Percentiles rank a stretch among this genome's conserved stretches.
These are phyloP conservation scores for Phytophthora constricta DNA, from an alignment of 352 stramenopile genomes.

Conservation along the genomic window DNA sequence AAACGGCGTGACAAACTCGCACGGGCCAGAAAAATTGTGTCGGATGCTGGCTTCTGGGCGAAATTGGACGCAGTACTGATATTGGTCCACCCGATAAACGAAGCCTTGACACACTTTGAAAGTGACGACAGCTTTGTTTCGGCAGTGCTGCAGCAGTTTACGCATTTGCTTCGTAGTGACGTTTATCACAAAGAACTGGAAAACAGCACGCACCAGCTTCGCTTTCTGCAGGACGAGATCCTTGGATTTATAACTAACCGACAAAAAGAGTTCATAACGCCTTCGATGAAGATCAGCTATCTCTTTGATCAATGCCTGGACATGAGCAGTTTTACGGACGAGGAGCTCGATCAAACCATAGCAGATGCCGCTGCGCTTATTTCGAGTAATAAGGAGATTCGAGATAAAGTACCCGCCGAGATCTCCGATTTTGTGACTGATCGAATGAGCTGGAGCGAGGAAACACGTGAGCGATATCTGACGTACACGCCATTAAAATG, in stretches of 20 bases:
- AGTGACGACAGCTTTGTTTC: slow-evolving; percentile 26
- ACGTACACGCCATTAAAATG: slow-evolving; percentile 19
- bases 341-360: slow-evolving; percentile 20
- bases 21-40: background rate
- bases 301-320: no score
- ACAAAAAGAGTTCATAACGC: background rate
- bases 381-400: background rate
- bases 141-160: slow-evolving; percentile 16
- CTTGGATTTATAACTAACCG: background rate
- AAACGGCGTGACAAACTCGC: background rate
- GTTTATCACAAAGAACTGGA: background rate
- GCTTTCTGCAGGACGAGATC: background rate
- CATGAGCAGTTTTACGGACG: no score
- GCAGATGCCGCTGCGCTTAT: slow-evolving; percentile 1
- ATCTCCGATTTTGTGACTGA: slow-evolving; percentile 1
- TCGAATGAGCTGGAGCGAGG: slow-evolving; percentile 1
- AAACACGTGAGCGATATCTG: background rate
- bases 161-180: background rate
- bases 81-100: slow-evolving; percentile 10
- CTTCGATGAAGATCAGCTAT: slow-evolving; percentile 5
- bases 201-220: background rate
- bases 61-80: background rate
- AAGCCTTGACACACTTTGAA: slow-evolving; percentile 17
- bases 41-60: slow-evolving; percentile 9
- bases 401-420: background rate